Evolutionary conservation across 75 land plant species (phyloP), one percentile per base, ranked within the genome.

Genomic region (Adiantum capillusveneris): DNA sequence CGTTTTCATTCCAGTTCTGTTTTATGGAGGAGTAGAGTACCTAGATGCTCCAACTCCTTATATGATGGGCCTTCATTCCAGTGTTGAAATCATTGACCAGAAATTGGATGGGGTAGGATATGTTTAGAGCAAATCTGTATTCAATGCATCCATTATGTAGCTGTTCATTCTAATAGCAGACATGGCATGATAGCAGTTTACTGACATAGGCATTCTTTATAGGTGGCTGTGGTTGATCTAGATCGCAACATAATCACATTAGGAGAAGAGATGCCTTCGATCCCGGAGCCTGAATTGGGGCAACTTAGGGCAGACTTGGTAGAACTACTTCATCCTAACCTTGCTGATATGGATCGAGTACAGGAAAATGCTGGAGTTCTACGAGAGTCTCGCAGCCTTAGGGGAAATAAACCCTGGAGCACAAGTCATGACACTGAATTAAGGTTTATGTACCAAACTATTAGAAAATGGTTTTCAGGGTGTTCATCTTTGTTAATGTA

Each of bases 41-140:
- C 87, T 94, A 53, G 98, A 90, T 71, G 98, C 98, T 57, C 98
- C 98, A 54, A 89, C 96, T 7, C 96, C 98, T 25, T 94, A 94
- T 64, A 82, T 94, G 80, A 94, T 94, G 98, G 98, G 98, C 58
- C 98, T 94, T 65, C 96, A 88, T 72, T 85, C 96, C 12, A 84
- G 79, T 52, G 90, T 94, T 62, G 98, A 94, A 68, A 94, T 83
- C 55, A 72, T 74, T 54, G 57, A 63, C 19, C 75, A 81, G 7
- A 29, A 64, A 5, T 77, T 94, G 80, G 98, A 94, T 73, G 96
- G 91, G 65, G 98, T 94, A 85, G 82, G 88, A n/a, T n/a, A n/a
- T n/a, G 63, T 49, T 21, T 29, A 49, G 53, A 11, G 9, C n/a
- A 9, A 19, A 9, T 6, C 25, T 11, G 7, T 51, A 18, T 19